Percentiles rank a stretch among this genome's conserved stretches.
Conservation (phyloP, 192 early-diverging fungal genomes). For the Entophlyctis luteolus region DNA sequence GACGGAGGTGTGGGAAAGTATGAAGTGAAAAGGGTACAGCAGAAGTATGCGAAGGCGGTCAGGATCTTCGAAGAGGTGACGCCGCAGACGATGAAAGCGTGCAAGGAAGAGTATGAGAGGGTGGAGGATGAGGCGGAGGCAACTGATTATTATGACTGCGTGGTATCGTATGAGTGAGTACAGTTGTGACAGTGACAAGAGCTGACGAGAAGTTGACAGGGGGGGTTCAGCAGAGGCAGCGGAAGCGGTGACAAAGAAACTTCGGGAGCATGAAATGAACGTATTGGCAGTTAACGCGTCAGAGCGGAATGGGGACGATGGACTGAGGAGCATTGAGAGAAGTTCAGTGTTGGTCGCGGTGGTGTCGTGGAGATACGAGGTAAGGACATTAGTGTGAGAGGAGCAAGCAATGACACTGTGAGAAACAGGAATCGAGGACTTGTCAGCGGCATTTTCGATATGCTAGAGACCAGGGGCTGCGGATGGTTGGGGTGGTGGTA, state of each 20-base stretch:
- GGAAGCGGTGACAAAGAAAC: not conserved
- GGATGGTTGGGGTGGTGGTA: too few species aligned
- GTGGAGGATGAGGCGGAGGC: not conserved
- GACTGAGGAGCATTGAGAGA: too few species aligned
- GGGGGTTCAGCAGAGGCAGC: not conserved
- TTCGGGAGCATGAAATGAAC: not conserved
- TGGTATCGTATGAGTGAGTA: not conserved
- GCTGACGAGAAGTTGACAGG: not conserved
- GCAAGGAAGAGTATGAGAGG: not conserved
- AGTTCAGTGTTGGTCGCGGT: too few species aligned
- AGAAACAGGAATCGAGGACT: too few species aligned
- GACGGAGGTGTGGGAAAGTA: too few species aligned
- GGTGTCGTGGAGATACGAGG: too few species aligned
- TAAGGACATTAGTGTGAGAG: too few species aligned
- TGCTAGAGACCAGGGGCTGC: too few species aligned
- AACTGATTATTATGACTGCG: not conserved
- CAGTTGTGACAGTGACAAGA: not conserved
- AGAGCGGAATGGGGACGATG: not conserved
- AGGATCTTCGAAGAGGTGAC: not conserved
- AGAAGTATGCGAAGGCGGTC: not conserved
- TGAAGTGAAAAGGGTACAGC: not conserved
- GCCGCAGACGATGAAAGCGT: not conserved
- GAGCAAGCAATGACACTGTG: too few species aligned
- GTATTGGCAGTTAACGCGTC: not conserved
- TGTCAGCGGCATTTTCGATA: too few species aligned